Conservation (phyloP, 208 protist genomes). For the Kentomonas sorsogonicus region DNA sequence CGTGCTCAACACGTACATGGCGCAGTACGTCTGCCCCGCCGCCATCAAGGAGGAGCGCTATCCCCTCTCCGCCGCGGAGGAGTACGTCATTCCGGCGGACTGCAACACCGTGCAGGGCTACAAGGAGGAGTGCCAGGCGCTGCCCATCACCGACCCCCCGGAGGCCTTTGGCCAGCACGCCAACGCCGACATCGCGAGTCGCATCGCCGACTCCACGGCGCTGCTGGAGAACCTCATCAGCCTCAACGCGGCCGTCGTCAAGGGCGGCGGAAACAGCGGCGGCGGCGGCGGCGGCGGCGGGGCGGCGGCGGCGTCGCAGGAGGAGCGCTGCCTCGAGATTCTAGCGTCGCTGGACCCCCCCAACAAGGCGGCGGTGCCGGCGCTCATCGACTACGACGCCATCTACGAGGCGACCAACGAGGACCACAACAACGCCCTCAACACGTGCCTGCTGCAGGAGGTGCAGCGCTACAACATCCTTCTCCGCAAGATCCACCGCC, state of each 20-base stretch:
- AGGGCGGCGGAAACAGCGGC: conserved; percentile 43
- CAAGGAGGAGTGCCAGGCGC: conserved; percentile 87
- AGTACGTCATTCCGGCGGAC: conserved; percentile 89
- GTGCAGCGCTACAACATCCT: conserved; percentile 96
- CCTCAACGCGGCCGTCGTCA: conserved; percentile 70
- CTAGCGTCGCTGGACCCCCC: conserved; percentile 80
- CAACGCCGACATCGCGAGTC: conserved; percentile 97
- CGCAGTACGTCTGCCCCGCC: conserved; percentile 90
- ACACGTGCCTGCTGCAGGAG: conserved; percentile 97
- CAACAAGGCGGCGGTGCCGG: conserved; percentile 71
- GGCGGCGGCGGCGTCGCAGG: conserved; percentile 48
- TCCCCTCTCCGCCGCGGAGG: conserved; percentile 70
- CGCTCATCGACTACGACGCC: conserved; percentile 86
- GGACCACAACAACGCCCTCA: conserved; percentile 89
- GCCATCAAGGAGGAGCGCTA: conserved; percentile 81
- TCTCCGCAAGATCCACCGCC: conserved; percentile 84
- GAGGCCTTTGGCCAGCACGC: conserved; percentile 98
- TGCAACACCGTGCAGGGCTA: conserved; percentile 90
- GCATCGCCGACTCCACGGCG: conserved; percentile 90
- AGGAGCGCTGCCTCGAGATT: conserved; percentile 85
- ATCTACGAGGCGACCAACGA: conserved; percentile 89
- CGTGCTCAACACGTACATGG: conserved; percentile 96
- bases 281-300: conserved; percentile 25
- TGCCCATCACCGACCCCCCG: conserved; percentile 93
- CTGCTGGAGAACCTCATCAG: conserved; percentile 94